These are phyloP conservation scores for Suillus plorans DNA, from an alignment of 768 basidiomycete species.

Conservation along the genomic window DNA sequence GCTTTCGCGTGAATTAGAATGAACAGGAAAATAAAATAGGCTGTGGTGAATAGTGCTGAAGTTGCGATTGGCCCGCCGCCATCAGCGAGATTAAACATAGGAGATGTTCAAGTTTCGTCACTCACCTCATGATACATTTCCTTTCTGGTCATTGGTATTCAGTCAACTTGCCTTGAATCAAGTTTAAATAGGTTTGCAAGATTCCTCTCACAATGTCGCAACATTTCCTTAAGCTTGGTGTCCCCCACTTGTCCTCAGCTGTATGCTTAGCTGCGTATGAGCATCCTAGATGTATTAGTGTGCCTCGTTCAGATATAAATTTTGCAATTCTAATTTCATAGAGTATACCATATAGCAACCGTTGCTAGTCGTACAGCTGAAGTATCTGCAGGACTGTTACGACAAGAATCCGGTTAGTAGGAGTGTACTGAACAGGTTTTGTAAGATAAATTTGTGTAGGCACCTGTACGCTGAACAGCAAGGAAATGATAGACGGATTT, in stretches of 20 bases:
- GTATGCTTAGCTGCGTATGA: background rate
- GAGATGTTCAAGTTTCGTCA: background rate
- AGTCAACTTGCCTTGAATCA: background rate
- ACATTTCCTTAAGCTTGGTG: too few species aligned
- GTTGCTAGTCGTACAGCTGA: background rate
- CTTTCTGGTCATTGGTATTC: constrained; percentile 1
- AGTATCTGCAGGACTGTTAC: background rate
- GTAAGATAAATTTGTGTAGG: background rate
- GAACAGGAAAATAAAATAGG: background rate
- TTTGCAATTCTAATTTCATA: background rate
- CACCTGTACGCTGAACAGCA: background rate
- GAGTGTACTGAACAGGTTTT: background rate
- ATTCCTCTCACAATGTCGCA: background rate
- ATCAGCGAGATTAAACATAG: background rate
- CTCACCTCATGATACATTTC: background rate
- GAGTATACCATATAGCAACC: background rate
- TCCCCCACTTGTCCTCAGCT: background rate
- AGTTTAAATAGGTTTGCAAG: background rate
- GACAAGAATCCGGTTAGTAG: background rate
- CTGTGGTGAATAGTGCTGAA: background rate
- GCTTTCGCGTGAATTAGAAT: background rate
- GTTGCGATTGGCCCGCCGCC: background rate
- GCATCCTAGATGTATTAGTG: background rate
- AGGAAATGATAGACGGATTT: background rate
- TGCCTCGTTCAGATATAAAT: too few species aligned